Evolutionary conservation across 2,329 filamentous ascomycete species (phyloP), one percentile per base, ranked within the genome.

Genomic region (Diaporthe capsici): DNA sequence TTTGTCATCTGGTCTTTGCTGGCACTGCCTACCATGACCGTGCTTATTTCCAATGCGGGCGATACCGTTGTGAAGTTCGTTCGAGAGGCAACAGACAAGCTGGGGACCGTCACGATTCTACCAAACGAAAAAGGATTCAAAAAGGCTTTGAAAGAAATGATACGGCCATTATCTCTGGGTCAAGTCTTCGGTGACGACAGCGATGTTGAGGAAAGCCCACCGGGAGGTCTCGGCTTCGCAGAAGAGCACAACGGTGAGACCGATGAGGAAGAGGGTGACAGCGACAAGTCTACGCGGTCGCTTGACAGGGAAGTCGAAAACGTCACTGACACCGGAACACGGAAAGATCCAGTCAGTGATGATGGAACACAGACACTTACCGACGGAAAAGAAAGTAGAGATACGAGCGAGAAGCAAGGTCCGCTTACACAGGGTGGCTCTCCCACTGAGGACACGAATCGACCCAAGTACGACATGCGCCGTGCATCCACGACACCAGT

Each of bases 1-100:
- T 98, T 98, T 80, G 94, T 98, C n/a, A 92, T 98, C 74, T 98
- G 96, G 96, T 94, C 93, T 20, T 83, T 98, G 1, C 89, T 98
- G 37, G 95, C 95, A 0, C 88, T 98, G 4, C 96, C 96, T 0
- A 96, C 94, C 2, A 96, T 96, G 90, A 98, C 96, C 0, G 92
- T 98, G 25, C 89, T 98, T 17, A 94, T 97, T 77, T 93, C 92
- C 15, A 94, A 96, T 78, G 94, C 97, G 76, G 94, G 94, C 34
- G 94, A 97, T 80, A 98, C 96, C 0, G 90, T 98, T 28, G 92
- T 98, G 61, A 91, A 90, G 79, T 84, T 85, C 6, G 83, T 93
- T 73, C 85, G 87, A 15, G 89, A 92, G 73, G 82, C 85, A 5
- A 92, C 90, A 0, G 84, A 92, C 34, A 84, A 85, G 42, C 80